phyloP scores from a whole-genome alignment of 352 stramenopile genomes.

The Phytophthora cactorum region DNA sequence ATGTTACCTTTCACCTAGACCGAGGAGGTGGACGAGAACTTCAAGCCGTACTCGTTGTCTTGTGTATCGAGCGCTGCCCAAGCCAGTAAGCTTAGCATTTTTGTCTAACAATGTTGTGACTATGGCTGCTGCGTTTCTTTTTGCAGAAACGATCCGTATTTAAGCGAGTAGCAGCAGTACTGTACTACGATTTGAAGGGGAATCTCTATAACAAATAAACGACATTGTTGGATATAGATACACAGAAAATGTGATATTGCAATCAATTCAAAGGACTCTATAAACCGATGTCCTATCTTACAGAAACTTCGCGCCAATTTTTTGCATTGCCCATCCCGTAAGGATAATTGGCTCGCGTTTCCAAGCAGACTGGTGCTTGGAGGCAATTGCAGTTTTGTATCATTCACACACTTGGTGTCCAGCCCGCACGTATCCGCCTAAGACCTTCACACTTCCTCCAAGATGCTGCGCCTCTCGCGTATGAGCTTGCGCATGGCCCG shows the following conservation, averaged over 20 bases:
- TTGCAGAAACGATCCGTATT: not conserved
- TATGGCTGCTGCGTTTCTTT: not conserved
- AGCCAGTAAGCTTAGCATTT: no score
- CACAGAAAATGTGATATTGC: no score
- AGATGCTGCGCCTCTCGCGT: slow-evolving; percentile 35
- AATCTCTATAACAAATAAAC: not conserved
- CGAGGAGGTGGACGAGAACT: no score
- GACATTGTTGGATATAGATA: not conserved
- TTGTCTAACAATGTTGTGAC: no score
- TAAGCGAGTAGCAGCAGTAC: not conserved
- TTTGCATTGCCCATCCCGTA: slow-evolving; percentile 13
- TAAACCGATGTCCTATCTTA: slow-evolving; percentile 7
- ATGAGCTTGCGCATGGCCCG: slow-evolving; percentile 21
- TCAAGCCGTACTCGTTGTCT: no score
- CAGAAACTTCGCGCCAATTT: not conserved
- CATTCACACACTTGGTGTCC: slow-evolving; percentile 21
- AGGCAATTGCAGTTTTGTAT: not conserved
- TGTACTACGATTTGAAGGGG: slow-evolving; percentile 8
- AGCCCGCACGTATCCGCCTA: not conserved
- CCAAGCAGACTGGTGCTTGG: slow-evolving; percentile 33
- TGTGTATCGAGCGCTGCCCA: no score
- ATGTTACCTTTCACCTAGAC: no score
- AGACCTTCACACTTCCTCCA: not conserved
- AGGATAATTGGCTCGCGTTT: slow-evolving; percentile 27
- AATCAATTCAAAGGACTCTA: no score